Conservation (phyloP, 495 filamentous ascomycete genomes). For the Pyronema domesticum region DNA sequence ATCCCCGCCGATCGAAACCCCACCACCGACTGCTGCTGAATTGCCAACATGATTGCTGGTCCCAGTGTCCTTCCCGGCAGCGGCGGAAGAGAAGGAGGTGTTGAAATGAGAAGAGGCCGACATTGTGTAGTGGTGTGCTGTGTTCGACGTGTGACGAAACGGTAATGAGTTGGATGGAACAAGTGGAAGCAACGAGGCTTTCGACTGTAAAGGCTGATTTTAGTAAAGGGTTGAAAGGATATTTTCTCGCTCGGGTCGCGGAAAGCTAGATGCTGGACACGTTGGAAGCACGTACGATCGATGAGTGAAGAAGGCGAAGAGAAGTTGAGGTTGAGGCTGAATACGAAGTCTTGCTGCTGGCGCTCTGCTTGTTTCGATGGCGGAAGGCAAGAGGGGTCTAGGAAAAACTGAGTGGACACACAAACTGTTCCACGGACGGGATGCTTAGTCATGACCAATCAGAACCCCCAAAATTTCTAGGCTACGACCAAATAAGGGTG, state of each 20-base stretch:
- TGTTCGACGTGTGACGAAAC: not conserved
- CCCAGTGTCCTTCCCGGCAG: constrained; percentile 5
- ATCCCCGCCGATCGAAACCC: constrained; percentile 4
- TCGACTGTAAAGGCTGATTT: not conserved
- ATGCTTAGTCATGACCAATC: not conserved
- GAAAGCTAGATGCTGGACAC: not conserved
- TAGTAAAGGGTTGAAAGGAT: too few relatives aligned
- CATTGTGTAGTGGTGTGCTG: not conserved
- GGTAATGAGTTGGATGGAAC: not conserved
- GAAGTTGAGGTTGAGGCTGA: not conserved
- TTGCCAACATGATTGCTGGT: constrained; percentile 3
- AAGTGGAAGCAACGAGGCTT: not conserved
- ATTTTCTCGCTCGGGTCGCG: not conserved
- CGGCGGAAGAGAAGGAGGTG: constrained; percentile 7
- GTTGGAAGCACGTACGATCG: not conserved
- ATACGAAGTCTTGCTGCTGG: not conserved
- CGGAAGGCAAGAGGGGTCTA: not conserved
- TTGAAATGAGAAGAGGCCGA: constrained; percentile 7
- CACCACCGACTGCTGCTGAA: constrained; percentile 1
- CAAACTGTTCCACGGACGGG: too few relatives aligned
- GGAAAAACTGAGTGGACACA: not conserved
- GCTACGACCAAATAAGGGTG: too few relatives aligned
- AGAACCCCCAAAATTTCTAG: not conserved
- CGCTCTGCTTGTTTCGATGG: not conserved
- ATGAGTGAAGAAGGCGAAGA: not conserved